These are phyloP conservation scores for Tricholomella constricta DNA, from an alignment of 768 basidiomycete species.

Conservation along the genomic window DNA sequence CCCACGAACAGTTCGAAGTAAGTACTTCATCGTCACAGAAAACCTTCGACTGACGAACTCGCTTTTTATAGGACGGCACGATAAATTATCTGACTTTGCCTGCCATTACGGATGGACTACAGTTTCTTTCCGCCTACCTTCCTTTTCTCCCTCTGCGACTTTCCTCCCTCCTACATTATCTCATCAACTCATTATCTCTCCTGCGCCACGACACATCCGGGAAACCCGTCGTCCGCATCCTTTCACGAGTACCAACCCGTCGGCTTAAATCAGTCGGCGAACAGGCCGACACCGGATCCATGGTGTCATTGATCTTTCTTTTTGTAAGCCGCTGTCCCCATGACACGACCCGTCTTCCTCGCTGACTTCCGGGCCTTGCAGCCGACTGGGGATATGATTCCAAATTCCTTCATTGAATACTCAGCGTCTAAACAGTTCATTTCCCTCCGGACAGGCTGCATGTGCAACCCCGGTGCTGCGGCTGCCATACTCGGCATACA, in stretches of 20 bases:
- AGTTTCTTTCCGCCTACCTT: slow-evolving; percentile 75
- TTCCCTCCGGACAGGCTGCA: slow-evolving; percentile 81
- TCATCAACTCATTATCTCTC: slow-evolving; percentile 54
- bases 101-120: slow-evolving; percentile 77
- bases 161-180: slow-evolving; percentile 65
- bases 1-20: slow-evolving; percentile 82
- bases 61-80: slow-evolving; percentile 69
- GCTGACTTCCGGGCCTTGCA: slow-evolving; percentile 27
- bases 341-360: not conserved
- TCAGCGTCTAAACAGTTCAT: slow-evolving; percentile 64
- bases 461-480: slow-evolving; percentile 87
- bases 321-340: slow-evolving; percentile 45
- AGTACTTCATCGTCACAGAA: slow-evolving; percentile 16
- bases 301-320: slow-evolving; percentile 63
- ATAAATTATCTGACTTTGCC: slow-evolving; percentile 79
- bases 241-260: slow-evolving; percentile 61
- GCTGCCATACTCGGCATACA: slow-evolving; percentile 69
- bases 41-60: not conserved
- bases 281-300: slow-evolving; percentile 65
- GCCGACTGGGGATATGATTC: slow-evolving; percentile 67
- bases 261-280: slow-evolving; percentile 61
- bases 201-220: slow-evolving; percentile 65
- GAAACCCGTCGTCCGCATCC: slow-evolving; percentile 63
- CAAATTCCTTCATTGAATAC: slow-evolving; percentile 74
- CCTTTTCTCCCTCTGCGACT: slow-evolving; percentile 79